Percentiles rank a stretch among this genome's conserved stretches.
These are phyloP conservation scores for Ceratocystis smalleyi DNA, from an alignment of 2,329 filamentous ascomycete species.

Conservation along the genomic window DNA sequence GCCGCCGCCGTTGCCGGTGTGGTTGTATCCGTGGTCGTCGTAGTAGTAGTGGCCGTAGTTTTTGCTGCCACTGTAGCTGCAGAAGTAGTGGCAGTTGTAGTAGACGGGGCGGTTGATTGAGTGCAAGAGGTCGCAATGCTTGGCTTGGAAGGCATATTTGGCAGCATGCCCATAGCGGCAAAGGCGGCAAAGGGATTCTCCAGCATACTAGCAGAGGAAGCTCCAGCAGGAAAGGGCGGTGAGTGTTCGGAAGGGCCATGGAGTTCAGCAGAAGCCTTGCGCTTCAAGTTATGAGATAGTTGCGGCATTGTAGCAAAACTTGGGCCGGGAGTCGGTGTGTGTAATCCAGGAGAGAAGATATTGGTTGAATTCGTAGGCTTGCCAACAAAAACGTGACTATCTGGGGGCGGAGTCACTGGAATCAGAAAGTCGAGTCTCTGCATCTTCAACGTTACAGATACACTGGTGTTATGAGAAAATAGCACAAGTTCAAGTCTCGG, in stretches of 20 bases:
- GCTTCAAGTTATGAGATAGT: constrained; percentile 5
- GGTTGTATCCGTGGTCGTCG: neutral
- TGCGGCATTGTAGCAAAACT: constrained; percentile 13
- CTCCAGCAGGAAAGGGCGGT: constrained; percentile 18
- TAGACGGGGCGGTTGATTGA: neutral
- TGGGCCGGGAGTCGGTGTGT: constrained; percentile 16
- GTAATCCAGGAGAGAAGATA: constrained; percentile 10
- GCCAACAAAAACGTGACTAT: constrained; percentile 24
- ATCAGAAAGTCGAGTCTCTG: constrained; percentile 21
- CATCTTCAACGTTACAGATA: constrained; percentile 18
- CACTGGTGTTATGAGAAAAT: neutral
- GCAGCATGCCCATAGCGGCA: constrained; percentile 9
- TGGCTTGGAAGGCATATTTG: neutral
- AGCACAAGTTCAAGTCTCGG: neutral
- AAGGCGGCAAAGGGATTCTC: constrained; percentile 10
- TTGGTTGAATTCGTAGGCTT: constrained; percentile 6
- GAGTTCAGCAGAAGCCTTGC: constrained; percentile 13
- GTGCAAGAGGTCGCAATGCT: neutral
- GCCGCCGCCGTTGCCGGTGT: neutral
- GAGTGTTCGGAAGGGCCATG: constrained; percentile 15
- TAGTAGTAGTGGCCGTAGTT: neutral
- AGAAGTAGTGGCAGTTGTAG: neutral
- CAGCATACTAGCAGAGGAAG: constrained; percentile 18
- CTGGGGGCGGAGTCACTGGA: constrained; percentile 28
- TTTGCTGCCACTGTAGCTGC: neutral